Evolutionary conservation across 768 basidiomycete genomes (phyloP).

Genomic region (Amanita rimosa): DNA sequence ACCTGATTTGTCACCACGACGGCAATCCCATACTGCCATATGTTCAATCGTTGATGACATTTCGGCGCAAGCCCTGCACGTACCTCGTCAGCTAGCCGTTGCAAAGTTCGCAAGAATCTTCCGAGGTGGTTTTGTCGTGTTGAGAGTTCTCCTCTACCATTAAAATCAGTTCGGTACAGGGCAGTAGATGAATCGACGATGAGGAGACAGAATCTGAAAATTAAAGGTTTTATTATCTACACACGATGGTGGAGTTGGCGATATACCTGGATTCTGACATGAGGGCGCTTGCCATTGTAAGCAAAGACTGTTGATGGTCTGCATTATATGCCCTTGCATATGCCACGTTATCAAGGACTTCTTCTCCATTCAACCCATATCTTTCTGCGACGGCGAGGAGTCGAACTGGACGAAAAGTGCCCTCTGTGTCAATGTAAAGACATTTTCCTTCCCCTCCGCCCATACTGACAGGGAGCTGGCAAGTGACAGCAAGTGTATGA

Average conservation of each 20-base stretch:
- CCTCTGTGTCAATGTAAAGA: slow-evolving; percentile 97
- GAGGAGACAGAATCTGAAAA: slow-evolving; percentile 79
- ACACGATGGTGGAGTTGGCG: neutral
- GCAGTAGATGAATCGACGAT: slow-evolving; percentile 97
- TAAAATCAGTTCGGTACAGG: slow-evolving; percentile 92
- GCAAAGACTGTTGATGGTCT: slow-evolving; percentile 86
- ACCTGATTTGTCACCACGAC: slow-evolving; percentile 98
- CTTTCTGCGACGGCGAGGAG: slow-evolving; percentile 91
- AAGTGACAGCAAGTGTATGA: slow-evolving; percentile 96
- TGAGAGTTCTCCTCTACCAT: slow-evolving; percentile 89
- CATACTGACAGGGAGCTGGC: slow-evolving; percentile 94
- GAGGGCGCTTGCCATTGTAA: slow-evolving; percentile 90
- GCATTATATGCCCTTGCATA: slow-evolving; percentile 99
- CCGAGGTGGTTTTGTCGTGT: slow-evolving; percentile 94
- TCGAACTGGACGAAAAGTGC: slow-evolving; percentile 95
- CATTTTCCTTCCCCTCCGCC: slow-evolving; percentile 99
- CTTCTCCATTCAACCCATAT: slow-evolving; percentile 94
- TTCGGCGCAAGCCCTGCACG: neutral
- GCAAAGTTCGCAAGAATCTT: slow-evolving; percentile 87
- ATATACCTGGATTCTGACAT: slow-evolving; percentile 95
- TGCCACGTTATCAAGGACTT: slow-evolving; percentile 96
- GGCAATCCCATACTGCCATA: slow-evolving; percentile 82
- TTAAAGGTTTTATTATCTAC: slow-evolving; percentile 2
- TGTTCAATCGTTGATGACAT: neutral
- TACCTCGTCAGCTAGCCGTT: slow-evolving; percentile 94